phyloP scores from a whole-genome alignment of 345 rosid species.

The Camelina laxa region DNA sequence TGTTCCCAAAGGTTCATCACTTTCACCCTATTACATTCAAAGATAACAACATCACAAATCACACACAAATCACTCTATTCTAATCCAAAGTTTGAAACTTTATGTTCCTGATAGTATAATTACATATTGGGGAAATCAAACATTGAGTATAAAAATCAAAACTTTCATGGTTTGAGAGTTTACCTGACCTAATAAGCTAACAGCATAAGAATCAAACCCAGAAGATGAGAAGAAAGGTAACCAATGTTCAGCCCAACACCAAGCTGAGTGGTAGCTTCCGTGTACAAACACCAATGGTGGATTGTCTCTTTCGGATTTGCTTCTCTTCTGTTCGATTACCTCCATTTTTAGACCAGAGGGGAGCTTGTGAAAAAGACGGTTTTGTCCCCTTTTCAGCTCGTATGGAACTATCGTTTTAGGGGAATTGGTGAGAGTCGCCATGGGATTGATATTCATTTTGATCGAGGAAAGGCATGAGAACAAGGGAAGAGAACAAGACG shows the following conservation, averaged over 20 bases:
- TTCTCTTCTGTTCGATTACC: conserved; percentile 69
- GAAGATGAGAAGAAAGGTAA: conserved; percentile 75
- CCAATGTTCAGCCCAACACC: conserved; percentile 99
- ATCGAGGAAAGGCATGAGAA: conserved; percentile 31
- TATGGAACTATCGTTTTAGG: conserved; percentile 49
- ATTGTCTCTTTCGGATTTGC: conserved; percentile 10
- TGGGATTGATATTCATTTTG: conserved; percentile 41
- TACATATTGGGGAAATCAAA: not conserved
- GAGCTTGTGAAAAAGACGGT: conserved; percentile 71
- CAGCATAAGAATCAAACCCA: conserved; percentile 83
- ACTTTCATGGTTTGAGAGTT: not conserved
- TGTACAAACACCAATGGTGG: conserved; percentile 86
- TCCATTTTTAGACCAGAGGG: conserved; percentile 83
- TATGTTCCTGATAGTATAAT: not conserved
- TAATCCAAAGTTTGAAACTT: conserved; percentile 6
- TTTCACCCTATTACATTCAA: conserved; percentile 69
- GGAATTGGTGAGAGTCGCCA: conserved; percentile 45
- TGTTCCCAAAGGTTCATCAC: conserved; percentile 68
- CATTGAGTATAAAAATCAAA: not conserved
- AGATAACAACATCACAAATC: not conserved
- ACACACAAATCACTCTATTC: conserved; percentile 8
- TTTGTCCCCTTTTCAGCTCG: conserved; percentile 68
- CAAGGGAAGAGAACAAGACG: conserved; percentile 42
- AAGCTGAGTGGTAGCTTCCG: conserved; percentile 96
- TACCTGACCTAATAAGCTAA: conserved; percentile 88